A percentile compares a stretch with the other conserved stretches of the same genome.
These are phyloP conservation scores for Penicillium paxilli DNA, from an alignment of 495 filamentous ascomycete genomes.

Conservation along the genomic window DNA sequence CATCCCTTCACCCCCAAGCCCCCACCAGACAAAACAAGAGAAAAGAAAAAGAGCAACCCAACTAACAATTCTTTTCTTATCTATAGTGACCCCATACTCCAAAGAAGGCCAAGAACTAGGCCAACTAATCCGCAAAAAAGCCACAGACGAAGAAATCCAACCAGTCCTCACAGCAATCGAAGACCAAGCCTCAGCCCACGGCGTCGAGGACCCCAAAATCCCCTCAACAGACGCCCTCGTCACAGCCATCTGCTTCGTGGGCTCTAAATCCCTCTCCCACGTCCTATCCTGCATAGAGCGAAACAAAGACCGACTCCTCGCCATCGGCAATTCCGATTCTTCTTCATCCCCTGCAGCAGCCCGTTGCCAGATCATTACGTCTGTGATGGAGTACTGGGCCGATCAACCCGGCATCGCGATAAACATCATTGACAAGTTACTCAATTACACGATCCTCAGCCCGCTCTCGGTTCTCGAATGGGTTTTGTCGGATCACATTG, in stretches of 20 bases:
- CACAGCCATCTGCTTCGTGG: slow-evolving; percentile 87
- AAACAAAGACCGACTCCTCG: slow-evolving; percentile 85
- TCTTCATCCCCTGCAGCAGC: too few species aligned
- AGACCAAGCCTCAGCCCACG: slow-evolving; percentile 63
- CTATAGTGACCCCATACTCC: slow-evolving; percentile 73
- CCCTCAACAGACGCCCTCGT: slow-evolving; percentile 89
- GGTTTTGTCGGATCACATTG: slow-evolving; percentile 67
- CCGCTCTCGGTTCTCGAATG: slow-evolving; percentile 84
- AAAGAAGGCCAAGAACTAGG: slow-evolving; percentile 78
- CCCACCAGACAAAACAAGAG: not conserved
- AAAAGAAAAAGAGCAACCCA: not conserved
- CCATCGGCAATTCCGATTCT: too few species aligned
- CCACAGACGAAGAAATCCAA: slow-evolving; percentile 77
- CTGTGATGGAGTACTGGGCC: slow-evolving; percentile 90
- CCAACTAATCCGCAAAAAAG: slow-evolving; percentile 77
- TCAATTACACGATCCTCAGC: slow-evolving; percentile 93
- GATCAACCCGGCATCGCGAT: slow-evolving; percentile 92
- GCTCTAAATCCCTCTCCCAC: slow-evolving; percentile 93
- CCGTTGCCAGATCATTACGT: slow-evolving; percentile 82
- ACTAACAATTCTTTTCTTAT: not conserved
- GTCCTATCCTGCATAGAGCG: slow-evolving; percentile 94
- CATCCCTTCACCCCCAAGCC: too few species aligned
- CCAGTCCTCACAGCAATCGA: slow-evolving; percentile 75
- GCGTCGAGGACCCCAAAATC: slow-evolving; percentile 70
- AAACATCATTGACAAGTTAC: slow-evolving; percentile 91